phyloP scores from a whole-genome alignment of 2,329 filamentous ascomycete species.

The Penicillium frequentans region DNA sequence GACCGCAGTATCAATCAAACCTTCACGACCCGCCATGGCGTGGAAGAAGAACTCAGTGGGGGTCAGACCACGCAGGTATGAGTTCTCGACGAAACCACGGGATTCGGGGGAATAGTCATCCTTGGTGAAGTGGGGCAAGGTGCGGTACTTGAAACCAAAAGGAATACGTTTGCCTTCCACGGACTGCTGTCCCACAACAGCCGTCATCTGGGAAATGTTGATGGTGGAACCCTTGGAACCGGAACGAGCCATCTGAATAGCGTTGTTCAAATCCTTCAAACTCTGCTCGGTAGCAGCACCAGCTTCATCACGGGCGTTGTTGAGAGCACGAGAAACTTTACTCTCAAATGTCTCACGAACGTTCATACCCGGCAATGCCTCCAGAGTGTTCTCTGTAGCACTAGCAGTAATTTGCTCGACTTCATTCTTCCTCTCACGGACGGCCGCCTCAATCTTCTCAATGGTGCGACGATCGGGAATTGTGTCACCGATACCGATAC shows the following conservation, averaged over 20 bases:
- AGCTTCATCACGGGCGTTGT: conserved; percentile 93
- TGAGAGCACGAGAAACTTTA: conserved; percentile 90
- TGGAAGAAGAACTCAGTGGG: conserved; percentile 99
- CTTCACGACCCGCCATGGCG: conserved; percentile 99
- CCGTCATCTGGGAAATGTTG: conserved; percentile 99
- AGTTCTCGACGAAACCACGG: conserved; percentile 97
- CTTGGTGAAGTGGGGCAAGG: conserved; percentile 96
- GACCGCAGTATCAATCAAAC: conserved; percentile 98
- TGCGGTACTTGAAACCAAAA: conserved; percentile 98
- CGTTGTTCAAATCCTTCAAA: conserved; percentile 94
- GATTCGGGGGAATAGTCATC: conserved; percentile 98
- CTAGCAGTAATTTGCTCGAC: conserved; percentile 72
- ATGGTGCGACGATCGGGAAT: conserved; percentile 88
- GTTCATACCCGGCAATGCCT: conserved; percentile 97
- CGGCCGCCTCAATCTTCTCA: conserved; percentile 76
- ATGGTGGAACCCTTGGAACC: conserved; percentile 98
- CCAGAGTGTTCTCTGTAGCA: conserved; percentile 83
- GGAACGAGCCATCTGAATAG: conserved; percentile 91
- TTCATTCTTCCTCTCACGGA: conserved; percentile 77
- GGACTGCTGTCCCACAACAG: conserved; percentile 94
- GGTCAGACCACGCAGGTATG: conserved; percentile 91
- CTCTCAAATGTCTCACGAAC: conserved; percentile 97
- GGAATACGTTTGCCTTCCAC: conserved; percentile 99
- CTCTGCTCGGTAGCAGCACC: conserved; percentile 89
- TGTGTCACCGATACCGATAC: conserved; percentile 97